Evolutionary conservation across 345 rosid genomes (phyloP).

Genomic region (Rhodomyrtus tomentosa): DNA sequence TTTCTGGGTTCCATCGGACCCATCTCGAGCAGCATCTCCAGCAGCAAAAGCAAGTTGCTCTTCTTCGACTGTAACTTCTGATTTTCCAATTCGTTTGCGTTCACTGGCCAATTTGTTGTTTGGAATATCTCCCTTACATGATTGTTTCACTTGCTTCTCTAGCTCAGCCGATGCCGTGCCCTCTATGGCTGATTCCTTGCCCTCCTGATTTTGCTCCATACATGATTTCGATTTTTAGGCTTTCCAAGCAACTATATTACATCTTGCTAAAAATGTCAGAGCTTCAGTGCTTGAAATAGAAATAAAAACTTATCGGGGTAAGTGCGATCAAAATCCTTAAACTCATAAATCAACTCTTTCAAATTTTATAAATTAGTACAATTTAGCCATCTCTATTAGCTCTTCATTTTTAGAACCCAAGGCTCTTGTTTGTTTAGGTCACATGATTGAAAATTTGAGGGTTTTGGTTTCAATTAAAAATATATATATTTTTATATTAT

Average conservation of each 20-base stretch:
- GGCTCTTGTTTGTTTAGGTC: background rate
- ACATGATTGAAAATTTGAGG: too few species aligned
- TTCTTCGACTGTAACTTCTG: background rate
- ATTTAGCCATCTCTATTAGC: background rate
- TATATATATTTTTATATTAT: too few species aligned
- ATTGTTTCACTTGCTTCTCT: background rate
- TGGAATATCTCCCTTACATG: background rate
- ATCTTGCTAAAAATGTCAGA: background rate
- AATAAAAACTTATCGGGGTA: background rate
- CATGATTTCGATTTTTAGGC: background rate
- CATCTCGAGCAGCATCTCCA: background rate
- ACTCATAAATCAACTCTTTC: background rate
- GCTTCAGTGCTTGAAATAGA: background rate
- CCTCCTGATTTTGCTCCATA: background rate
- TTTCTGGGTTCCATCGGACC: background rate
- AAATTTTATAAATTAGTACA: background rate
- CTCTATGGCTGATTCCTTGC: background rate
- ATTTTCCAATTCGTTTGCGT: background rate
- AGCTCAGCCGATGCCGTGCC: background rate
- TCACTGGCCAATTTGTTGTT: background rate
- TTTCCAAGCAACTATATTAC: background rate
- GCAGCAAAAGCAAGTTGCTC: background rate
- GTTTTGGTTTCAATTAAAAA: too few species aligned
- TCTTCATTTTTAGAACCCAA: background rate
- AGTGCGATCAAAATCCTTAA: rapidly evolving